Percentiles rank a stretch among this genome's conserved stretches.
phyloP scores from a whole-genome alignment of 495 filamentous ascomycete genomes.

The Penicillium turbatum region DNA sequence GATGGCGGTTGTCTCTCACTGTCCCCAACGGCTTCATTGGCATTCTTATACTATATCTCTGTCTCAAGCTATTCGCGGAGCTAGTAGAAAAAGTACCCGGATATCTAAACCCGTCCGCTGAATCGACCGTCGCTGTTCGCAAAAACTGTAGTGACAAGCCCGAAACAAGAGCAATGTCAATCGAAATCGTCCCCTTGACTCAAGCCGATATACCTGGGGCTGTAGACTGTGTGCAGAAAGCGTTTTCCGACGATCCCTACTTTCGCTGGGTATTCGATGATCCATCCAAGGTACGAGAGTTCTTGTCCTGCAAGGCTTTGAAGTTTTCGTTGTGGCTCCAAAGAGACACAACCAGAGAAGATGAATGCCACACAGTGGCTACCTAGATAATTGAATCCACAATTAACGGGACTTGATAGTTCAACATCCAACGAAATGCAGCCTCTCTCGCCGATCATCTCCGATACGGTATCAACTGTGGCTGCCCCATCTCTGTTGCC shows the following conservation, averaged over 20 bases:
- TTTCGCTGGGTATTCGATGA: conserved; percentile 57
- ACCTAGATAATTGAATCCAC: not conserved
- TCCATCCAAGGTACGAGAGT: conserved; percentile 45
- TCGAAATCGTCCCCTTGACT: conserved; percentile 52
- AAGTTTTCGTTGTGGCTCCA: not conserved
- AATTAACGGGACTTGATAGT: conserved; percentile 30
- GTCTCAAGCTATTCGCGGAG: conserved; percentile 33
- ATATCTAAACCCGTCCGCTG: conserved; percentile 22
- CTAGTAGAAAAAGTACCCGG: conserved; percentile 32
- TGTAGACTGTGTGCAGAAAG: conserved; percentile 53
- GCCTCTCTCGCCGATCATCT: conserved; percentile 60
- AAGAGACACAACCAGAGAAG: not conserved
- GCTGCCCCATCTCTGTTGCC: conserved; percentile 60
- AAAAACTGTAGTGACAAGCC: conserved; percentile 21
- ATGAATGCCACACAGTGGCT: not conserved
- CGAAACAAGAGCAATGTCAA: conserved; percentile 41
- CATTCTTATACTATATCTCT: conserved; percentile 39
- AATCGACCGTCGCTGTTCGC: conserved; percentile 7
- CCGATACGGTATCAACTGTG: conserved; percentile 54
- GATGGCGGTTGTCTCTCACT: conserved; percentile 37
- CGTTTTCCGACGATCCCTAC: conserved; percentile 64
- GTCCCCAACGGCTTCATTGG: conserved; percentile 34
- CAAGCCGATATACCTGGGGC: conserved; percentile 58
- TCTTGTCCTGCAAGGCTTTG: not conserved
- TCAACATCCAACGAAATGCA: conserved; percentile 54